These are phyloP conservation scores for Fraxinus pennsylvanica DNA, from an alignment of 257 asterid species.

Conservation along the genomic window DNA sequence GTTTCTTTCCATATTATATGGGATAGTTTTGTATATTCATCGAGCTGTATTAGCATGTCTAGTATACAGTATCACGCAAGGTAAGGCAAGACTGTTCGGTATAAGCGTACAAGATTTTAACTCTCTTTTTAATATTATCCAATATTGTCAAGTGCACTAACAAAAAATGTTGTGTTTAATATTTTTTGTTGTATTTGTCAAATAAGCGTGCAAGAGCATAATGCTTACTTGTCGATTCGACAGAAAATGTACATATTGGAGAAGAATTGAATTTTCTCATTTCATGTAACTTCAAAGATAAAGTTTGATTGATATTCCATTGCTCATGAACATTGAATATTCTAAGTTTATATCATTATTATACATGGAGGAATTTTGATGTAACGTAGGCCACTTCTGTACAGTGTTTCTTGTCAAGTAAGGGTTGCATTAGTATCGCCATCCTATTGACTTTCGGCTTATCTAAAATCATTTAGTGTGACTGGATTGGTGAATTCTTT, in stretches of 20 bases:
- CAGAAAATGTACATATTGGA: neutral
- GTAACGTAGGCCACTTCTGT: slow-evolving; percentile 9
- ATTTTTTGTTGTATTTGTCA: neutral
- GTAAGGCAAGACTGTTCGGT: no score
- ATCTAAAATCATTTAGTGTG: slow-evolving; percentile 13
- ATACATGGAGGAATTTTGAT: neutral
- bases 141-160: neutral
- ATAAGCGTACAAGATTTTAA: no score
- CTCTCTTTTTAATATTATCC: no score
- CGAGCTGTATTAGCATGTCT: neutral
- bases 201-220: neutral
- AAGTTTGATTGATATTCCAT: slow-evolving; percentile 4
- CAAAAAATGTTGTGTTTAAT: neutral
- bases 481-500: slow-evolving; percentile 17
- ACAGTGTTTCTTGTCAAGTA: slow-evolving; percentile 15
- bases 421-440: slow-evolving; percentile 11
- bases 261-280: neutral
- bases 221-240: neutral
- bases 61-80: neutral
- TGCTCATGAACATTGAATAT: neutral
- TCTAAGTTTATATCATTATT: slow-evolving; percentile 14
- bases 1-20: neutral
- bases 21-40: neutral
- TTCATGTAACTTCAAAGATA: neutral
- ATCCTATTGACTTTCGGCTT: slow-evolving; percentile 18